A percentile compares a stretch with the other conserved stretches of the same genome.
Evolutionary conservation across 305 asterid species (phyloP).

Genomic region (Coffea humblotiana): DNA sequence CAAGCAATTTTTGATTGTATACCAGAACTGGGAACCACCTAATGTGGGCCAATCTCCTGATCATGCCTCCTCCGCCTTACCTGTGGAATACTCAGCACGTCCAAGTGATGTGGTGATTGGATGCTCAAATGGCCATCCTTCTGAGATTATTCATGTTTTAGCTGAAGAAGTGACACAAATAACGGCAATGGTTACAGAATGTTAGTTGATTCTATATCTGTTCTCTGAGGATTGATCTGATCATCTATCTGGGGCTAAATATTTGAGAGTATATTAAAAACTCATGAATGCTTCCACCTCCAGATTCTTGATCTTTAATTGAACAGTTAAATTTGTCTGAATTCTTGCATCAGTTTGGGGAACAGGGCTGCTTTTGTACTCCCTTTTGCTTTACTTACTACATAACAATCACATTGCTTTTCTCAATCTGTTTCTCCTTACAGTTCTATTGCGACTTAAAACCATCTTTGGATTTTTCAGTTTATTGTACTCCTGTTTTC

Average conservation of each 20-base stretch:
- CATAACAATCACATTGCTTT: background rate
- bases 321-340: background rate
- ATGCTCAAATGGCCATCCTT: constrained; percentile 89
- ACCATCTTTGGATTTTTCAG: background rate
- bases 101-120: constrained; percentile 67
- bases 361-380: background rate
- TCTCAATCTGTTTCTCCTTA: background rate
- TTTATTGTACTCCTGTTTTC: background rate
- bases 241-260: background rate
- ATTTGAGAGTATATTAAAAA: background rate
- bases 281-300: background rate
- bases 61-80: constrained; percentile 36
- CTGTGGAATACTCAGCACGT: constrained; percentile 39
- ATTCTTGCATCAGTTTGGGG: background rate
- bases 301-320: background rate
- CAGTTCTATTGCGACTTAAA: background rate
- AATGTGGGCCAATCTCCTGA: constrained; percentile 51
- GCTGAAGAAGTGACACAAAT: constrained; percentile 60
- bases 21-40: constrained; percentile 75
- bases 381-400: background rate
- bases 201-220: constrained; percentile 53
- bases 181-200: constrained; percentile 57
- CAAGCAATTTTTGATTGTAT: constrained; percentile 74
- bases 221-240: background rate
- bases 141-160: constrained; percentile 63